Evolutionary conservation across 1,139 yeast genomes (phyloP).

Genomic region (Geotrichum histeridarum): DNA sequence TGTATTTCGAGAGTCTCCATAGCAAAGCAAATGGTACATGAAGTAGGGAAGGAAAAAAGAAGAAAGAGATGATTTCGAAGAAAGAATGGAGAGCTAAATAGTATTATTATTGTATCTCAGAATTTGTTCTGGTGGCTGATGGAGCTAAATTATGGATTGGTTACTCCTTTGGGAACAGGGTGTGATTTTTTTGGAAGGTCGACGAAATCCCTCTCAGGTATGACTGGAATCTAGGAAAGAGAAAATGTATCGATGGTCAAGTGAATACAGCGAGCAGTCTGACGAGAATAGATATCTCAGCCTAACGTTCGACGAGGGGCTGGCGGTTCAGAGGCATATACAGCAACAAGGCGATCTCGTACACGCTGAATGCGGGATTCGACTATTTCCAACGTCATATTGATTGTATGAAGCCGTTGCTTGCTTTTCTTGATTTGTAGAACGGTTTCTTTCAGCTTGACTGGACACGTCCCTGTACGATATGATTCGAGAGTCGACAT

Average conservation of each 20-base stretch:
- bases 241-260: no score
- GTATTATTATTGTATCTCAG: no score
- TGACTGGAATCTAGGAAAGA: no score
- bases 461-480: slow-evolving; percentile 24
- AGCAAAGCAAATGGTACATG: background rate
- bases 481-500: slow-evolving; percentile 26
- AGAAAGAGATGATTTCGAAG: no score
- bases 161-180: no score
- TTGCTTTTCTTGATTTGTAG: slow-evolving; percentile 24
- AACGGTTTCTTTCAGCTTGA: slow-evolving; percentile 23
- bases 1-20: slow-evolving; percentile 90
- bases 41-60: background rate
- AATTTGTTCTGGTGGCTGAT: background rate
- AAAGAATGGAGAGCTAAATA: no score
- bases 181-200: background rate
- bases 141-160: no score
- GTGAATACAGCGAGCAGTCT: background rate
- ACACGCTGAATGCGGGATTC: slow-evolving; percentile 14
- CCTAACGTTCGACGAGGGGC: slow-evolving; percentile 11
- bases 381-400: slow-evolving; percentile 9
- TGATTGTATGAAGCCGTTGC: slow-evolving; percentile 24
- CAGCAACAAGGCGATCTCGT: slow-evolving; percentile 3
- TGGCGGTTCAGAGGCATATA: background rate
- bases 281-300: background rate
- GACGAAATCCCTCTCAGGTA: no score